phyloP scores from a whole-genome alignment of 1,139 yeast genomes.

The Chernovozyma aurita region DNA sequence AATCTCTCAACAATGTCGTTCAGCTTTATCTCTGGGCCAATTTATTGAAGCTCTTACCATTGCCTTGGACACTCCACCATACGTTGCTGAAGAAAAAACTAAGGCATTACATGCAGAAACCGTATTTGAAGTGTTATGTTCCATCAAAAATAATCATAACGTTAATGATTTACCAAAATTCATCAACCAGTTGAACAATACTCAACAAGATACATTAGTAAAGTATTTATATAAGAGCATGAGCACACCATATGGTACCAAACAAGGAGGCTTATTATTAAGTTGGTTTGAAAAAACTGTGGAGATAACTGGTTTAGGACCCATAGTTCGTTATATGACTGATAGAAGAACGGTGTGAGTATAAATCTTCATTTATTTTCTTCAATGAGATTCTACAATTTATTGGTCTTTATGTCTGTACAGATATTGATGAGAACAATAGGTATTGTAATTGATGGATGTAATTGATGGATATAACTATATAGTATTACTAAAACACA shows the following conservation, averaged over 20 bases:
- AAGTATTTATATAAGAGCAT: constrained; percentile 86
- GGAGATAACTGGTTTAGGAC: constrained; percentile 81
- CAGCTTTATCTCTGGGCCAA: constrained; percentile 67
- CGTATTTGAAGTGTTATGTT: constrained; percentile 70
- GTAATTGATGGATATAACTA: too few species aligned
- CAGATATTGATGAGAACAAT: too few species aligned
- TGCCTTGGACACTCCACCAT: constrained; percentile 75
- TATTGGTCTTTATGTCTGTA: neutral
- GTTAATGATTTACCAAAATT: constrained; percentile 57
- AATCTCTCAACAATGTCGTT: constrained; percentile 55
- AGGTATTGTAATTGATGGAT: too few species aligned
- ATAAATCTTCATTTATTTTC: too few species aligned
- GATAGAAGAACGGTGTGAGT: constrained; percentile 74
- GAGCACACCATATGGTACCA: constrained; percentile 72
- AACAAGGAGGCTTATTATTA: constrained; percentile 80
- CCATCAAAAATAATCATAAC: constrained; percentile 58
- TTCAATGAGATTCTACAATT: neutral
- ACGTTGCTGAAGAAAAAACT: constrained; percentile 61
- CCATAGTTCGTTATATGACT: constrained; percentile 78
- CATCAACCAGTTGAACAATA: constrained; percentile 53
- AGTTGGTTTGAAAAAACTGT: constrained; percentile 92
- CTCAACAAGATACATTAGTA: constrained; percentile 73
- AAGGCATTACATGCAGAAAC: constrained; percentile 49
- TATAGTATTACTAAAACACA: too few species aligned
- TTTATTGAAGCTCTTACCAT: constrained; percentile 59